These are phyloP conservation scores for Lunasporangiospora selenospora DNA, from an alignment of 192 early-diverging fungal species.

Conservation along the genomic window DNA sequence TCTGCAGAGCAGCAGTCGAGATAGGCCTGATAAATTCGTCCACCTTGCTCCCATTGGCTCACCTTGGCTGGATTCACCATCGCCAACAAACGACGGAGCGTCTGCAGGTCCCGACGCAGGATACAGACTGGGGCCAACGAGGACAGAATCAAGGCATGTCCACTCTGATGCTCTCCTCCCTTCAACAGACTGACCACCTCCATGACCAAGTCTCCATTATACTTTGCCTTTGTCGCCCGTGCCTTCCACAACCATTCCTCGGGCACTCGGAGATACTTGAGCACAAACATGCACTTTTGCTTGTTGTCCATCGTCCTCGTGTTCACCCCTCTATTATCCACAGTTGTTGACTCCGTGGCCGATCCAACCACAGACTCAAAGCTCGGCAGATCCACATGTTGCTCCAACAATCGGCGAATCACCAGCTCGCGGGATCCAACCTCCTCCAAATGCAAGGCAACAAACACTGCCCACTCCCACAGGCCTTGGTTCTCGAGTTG, in stretches of 20 bases:
- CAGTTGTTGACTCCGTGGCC: conserved; percentile 10
- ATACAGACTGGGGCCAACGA: conserved; percentile 62
- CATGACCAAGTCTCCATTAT: conserved; percentile 48
- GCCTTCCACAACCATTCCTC: conserved; percentile 56
- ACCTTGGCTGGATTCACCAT: conserved; percentile 46
- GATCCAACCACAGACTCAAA: conserved; percentile 17
- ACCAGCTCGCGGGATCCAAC: conserved; percentile 51
- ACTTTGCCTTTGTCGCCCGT: conserved; percentile 56
- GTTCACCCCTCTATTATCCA: conserved; percentile 11
- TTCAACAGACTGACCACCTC: conserved; percentile 53
- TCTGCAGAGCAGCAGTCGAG: conserved; percentile 42
- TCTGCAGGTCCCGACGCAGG: conserved; percentile 53
- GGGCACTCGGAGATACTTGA: conserved; percentile 65
- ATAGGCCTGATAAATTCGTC: conserved; percentile 37
- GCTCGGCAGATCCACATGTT: conserved; percentile 14
- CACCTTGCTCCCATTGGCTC: conserved; percentile 27
- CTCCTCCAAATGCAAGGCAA: conserved; percentile 68
- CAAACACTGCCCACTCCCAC: conserved; percentile 88
- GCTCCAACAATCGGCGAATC: conserved; percentile 46
- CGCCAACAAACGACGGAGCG: conserved; percentile 44
- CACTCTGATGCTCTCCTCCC: conserved; percentile 51
- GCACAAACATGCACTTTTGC: conserved; percentile 59
- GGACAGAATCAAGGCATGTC: conserved; percentile 58
- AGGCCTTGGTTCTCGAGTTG: conserved; percentile 79
- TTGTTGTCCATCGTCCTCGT: conserved; percentile 6